Percentiles rank a stretch among this genome's conserved stretches.
phyloP scores from a whole-genome alignment of 1,139 yeast genomes.

The Geotrichum histeridarum region DNA sequence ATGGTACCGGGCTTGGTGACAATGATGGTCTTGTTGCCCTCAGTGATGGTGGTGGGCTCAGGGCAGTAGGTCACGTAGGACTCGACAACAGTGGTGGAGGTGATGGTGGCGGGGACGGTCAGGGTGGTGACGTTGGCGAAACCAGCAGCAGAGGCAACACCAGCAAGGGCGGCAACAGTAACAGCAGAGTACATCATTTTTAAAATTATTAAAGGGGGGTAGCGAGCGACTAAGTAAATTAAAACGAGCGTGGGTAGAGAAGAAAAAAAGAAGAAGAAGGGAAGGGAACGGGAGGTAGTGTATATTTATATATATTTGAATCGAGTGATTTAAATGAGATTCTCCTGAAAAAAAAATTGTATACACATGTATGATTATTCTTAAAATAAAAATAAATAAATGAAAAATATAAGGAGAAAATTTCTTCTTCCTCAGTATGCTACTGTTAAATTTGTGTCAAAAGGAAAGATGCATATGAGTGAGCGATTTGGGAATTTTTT shows the following conservation, averaged over 20 bases:
- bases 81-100: slow-evolving; percentile 36
- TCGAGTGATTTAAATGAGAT: background rate
- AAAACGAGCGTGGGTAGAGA: slow-evolving; percentile 25
- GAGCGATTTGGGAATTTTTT: no score
- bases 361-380: no score
- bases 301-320: background rate
- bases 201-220: slow-evolving; percentile 6
- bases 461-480: no score
- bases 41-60: slow-evolving; percentile 39
- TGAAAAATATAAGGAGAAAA: no score
- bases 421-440: no score
- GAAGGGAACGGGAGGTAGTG: slow-evolving; percentile 9
- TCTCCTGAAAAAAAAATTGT: background rate
- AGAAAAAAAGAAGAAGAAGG: slow-evolving; percentile 22
- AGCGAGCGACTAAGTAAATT: slow-evolving; percentile 12
- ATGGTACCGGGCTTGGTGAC: slow-evolving; percentile 43
- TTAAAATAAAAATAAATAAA: background rate
- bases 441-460: no score
- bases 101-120: slow-evolving; percentile 22
- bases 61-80: slow-evolving; percentile 44
- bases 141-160: slow-evolving; percentile 30
- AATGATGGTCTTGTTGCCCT: slow-evolving; percentile 39
- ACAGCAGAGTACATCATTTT: slow-evolving; percentile 37
- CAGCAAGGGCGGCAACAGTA: slow-evolving; percentile 24
- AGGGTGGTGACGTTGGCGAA: slow-evolving; percentile 33